Base-by-base conservation (phyloP, 192 early-diverging fungal species). In the Podila epicladia region DNA sequence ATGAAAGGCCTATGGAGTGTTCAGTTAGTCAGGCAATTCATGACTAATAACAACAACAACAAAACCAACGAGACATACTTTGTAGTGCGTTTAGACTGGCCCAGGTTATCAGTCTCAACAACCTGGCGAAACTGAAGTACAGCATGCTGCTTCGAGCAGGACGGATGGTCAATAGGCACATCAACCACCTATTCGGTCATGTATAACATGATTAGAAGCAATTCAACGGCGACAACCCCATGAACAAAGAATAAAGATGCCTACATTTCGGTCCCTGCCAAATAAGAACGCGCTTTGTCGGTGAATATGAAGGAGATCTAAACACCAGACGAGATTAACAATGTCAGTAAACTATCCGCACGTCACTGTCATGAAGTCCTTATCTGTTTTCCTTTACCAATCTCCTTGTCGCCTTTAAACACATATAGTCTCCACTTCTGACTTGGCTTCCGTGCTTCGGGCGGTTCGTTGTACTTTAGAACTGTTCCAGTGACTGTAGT, bases 161-260 rank as follows among this genome's bases (percentile, higher is more conserved):
- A 97, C 19, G 95, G 97, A 68, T 99, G 97, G 83, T 99, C 97
- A 5, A 94, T 89, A 1, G 97, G 97, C 38, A 99, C 91, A 85
- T 99, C 97, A 4, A 92, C 94, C 31, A 98, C 87, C 85, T 85
- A 66, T 53, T 50, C 20, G 29, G 15, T 15, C 41, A 15, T 2
- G 15, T 17, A 45, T 8, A 45, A 45, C 15, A 13, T 13, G 41
- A 45, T 45, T 45, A 45, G 41, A 45, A 45, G 41, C 41, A 15
- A 45, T 15, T 45, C 41, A 13, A 17, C 15, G 2, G 41, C 3
- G 8, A 45, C 41, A 45, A 45, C 15, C 15, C 15, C 41, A 45
- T 17, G 15, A 45, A 15, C 64, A 22, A 29, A 41, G 41, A 41
- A 35, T 24, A 22, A 29, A 57, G 65, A 20, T 19, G 71, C 82